Evolutionary conservation across 352 stramenopile species (phyloP).

Genomic region (Globisporangium splendens): DNA sequence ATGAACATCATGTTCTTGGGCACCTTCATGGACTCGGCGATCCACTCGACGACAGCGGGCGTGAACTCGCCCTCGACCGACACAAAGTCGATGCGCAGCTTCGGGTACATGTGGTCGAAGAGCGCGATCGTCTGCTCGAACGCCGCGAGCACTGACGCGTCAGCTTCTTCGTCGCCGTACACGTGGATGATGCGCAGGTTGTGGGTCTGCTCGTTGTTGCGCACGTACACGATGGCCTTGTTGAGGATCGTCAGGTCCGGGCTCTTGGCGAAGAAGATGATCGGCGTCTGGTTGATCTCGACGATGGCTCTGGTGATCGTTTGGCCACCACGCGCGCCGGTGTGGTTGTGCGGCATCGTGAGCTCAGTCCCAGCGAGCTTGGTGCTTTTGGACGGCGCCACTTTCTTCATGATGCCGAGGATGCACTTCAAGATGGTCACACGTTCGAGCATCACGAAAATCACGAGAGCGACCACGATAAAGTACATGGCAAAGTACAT

Average conservation of each 20-base stretch:
- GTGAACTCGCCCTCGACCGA: conserved; percentile 52
- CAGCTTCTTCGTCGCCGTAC: conserved; percentile 22
- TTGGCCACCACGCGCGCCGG: conserved; percentile 34
- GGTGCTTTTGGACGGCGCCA: conserved; percentile 24
- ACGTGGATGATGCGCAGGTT: conserved; percentile 84
- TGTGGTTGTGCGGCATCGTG: conserved; percentile 19
- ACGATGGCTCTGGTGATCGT: conserved; percentile 48
- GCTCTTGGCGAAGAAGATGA: conserved; percentile 88
- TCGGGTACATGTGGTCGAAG: conserved; percentile 86
- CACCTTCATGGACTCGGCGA: conserved; percentile 64
- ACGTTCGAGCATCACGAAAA: conserved; percentile 57
- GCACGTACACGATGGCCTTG: conserved; percentile 89
- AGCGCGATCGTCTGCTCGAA: conserved; percentile 41
- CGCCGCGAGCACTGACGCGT: conserved; percentile 10
- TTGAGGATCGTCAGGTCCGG: conserved; percentile 86
- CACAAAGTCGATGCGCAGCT: conserved; percentile 79
- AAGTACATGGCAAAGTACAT: conserved; percentile 62
- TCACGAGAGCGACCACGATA: conserved; percentile 29
- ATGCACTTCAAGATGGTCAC: conserved; percentile 32
- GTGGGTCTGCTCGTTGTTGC: conserved; percentile 82
- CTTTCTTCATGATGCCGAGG: conserved; percentile 28
- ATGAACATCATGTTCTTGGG: conserved; percentile 90
- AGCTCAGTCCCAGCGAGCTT: not conserved
- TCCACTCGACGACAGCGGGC: conserved; percentile 70
- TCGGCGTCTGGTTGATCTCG: conserved; percentile 48